Conservation (phyloP, 768 basidiomycete genomes). For the Amanita muscaria region DNA sequence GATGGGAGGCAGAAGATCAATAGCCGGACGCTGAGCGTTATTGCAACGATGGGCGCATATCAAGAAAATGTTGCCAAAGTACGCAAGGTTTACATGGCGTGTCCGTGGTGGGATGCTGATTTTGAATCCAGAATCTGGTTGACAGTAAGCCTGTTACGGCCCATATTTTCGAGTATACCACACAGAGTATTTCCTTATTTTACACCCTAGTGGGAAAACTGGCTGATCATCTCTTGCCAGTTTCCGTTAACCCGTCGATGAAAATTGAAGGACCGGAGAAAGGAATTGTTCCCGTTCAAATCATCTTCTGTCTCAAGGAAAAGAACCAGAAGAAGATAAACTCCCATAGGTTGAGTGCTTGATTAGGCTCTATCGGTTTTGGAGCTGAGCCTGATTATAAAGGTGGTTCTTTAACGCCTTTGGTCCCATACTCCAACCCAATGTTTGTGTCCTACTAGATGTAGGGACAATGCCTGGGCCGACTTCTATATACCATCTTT, state of each 20-base stretch:
- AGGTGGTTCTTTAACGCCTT: conserved; percentile 95
- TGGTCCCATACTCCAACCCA: conserved; percentile 73
- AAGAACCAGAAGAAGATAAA: conserved; percentile 96
- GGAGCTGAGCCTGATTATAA: not conserved
- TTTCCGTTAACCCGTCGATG: conserved; percentile 73
- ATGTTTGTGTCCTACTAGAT: conserved; percentile 88
- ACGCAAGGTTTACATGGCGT: conserved; percentile 12
- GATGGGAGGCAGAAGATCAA: conserved; percentile 86
- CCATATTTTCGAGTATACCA: conserved; percentile 92
- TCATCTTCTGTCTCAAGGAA: conserved; percentile 90
- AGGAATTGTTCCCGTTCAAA: conserved; percentile 80
- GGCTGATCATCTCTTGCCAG: conserved; percentile 31
- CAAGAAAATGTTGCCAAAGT: conserved; percentile 91
- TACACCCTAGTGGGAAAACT: not conserved
- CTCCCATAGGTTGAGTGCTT: conserved; percentile 39
- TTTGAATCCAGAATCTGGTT: conserved; percentile 47
- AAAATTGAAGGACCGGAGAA: conserved; percentile 75
- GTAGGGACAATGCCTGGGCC: conserved; percentile 78
- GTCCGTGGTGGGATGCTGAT: not conserved
- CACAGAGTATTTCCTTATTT: conserved; percentile 53
- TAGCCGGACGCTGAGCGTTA: conserved; percentile 69
- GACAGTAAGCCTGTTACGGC: conserved; percentile 78
- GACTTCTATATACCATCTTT: conserved; percentile 83
- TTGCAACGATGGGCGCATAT: conserved; percentile 91
- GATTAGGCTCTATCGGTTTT: not conserved